Base-by-base conservation (phyloP, 1,139 yeast genomes). In the Yamadazyma diddensiae region DNA sequence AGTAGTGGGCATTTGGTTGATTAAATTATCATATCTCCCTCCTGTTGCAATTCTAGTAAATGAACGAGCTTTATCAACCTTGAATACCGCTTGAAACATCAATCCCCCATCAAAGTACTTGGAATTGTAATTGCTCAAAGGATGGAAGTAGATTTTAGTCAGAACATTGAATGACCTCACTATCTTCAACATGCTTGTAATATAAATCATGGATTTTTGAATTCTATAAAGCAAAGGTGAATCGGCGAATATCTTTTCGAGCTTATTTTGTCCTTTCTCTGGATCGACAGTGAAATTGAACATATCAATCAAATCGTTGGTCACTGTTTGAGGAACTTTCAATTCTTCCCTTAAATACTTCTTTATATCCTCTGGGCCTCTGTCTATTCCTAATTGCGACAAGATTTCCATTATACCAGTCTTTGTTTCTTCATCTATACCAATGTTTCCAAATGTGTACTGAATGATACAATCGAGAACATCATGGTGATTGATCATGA, bases 1-100 rank as follows among this genome's bases (percentile, higher is more conserved):
- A 11, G 35, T 41, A 22, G 37, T 38, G 10, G 64, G 46, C 22
- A 57, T 59, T 13, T 53, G 54, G 28, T 55, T 75, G 0, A 87
- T 73, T 39, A 86, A 71, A 12, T 79, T 71, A 50, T 92, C 97
- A 50, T 87, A 92, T 31, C 98, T 65, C 1, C 98, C 98, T 28
- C 98, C 98, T 1, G 94, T 92, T 9, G 94, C 94, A 26, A 86
- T 60, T 26, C 90, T 55, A 0, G 72, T 53, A 29, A 46, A 56
- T 14, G 60, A 50, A 30, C 68, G 54, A 28, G 50, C 59, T 41
- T 67, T 71, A 9, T 79, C 69, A 46, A 55, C 43, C 37, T 83
- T 83, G 46, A 77, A 74, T 1, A 87, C 75, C 0, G 84, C 88
- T 49, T 87, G 95, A 52, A 90, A 92, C 94, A 92, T 87, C 2